Conservation (phyloP, 2,329 filamentous ascomycete genomes). For the Lachnellula cervina region DNA sequence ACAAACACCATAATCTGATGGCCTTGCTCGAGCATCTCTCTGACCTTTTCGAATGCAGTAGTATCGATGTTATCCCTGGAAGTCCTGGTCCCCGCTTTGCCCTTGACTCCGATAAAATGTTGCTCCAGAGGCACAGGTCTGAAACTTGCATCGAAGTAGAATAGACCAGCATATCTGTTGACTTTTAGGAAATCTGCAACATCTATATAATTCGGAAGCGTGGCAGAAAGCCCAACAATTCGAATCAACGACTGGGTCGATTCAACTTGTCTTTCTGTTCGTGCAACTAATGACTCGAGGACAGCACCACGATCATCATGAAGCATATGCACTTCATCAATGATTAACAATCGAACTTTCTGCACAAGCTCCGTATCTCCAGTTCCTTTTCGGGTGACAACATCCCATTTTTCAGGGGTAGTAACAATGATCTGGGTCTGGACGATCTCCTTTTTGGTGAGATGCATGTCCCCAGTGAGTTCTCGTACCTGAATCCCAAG, state of each 20-base stretch:
- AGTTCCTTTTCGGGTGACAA: conserved; percentile 93
- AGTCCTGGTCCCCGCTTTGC: conserved; percentile 74
- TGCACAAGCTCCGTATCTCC: conserved; percentile 97
- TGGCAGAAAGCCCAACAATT: conserved; percentile 92
- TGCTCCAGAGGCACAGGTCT: conserved; percentile 93
- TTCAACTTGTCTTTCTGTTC: conserved; percentile 94
- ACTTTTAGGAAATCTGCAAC: conserved; percentile 96
- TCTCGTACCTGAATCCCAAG: conserved; percentile 88
- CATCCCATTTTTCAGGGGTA: conserved; percentile 98
- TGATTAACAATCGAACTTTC: conserved; percentile 92
- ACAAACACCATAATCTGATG: conserved; percentile 99
- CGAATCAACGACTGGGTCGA: conserved; percentile 96
- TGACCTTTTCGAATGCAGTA: conserved; percentile 88
- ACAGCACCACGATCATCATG: conserved; percentile 97
- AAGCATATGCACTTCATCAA: conserved; percentile 99
- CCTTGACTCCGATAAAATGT: conserved; percentile 94
- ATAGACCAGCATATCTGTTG: conserved; percentile 85
- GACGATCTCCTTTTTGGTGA: conserved; percentile 93
- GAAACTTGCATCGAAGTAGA: conserved; percentile 96
- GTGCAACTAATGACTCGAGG: conserved; percentile 88
- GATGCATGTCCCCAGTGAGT: conserved; percentile 96
- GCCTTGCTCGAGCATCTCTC: conserved; percentile 83
- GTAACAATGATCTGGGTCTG: conserved; percentile 98
- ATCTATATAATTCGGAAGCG: conserved; percentile 92
- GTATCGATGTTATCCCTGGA: conserved; percentile 86